Base-by-base conservation (phyloP, 768 basidiomycete species). In the Tylopilus vinaceipallidus region DNA sequence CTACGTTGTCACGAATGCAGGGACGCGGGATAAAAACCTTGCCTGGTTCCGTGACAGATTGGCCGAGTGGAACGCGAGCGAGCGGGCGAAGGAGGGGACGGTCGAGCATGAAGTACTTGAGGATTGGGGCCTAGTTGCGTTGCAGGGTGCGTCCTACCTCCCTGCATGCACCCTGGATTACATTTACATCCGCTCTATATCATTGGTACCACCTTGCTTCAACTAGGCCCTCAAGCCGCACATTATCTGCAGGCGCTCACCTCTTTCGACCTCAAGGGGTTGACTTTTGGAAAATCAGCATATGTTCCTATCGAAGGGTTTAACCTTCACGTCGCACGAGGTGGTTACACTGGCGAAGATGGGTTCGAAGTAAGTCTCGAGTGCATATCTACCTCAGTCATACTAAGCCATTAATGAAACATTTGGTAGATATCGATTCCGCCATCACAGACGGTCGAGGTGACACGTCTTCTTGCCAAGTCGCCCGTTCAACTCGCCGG, bases 301-400 rank as follows among this genome's bases (percentile, higher is more conserved):
- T 92, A 83, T 63, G 78, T 91, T 9, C 82, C 87, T 1, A 77
- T 97, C 35, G 85, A 86, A 50, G 66, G 68, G 17, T 62, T 71
- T 50, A 61, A 67, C 4, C 78, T 91, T 30, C 93, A 98, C 63
- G 82, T 98, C 26, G 89, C 93, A 8, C 83, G 97, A 14, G 91
- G 93, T 24, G 97, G 97, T 5, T 99, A 99, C 71, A 98, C 97
- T 0, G 97, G 97, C 11, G 97, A 99, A 71, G 97, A 99, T 68
- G 97, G 97, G 0, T 98, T 99, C 57, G 97, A 99, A 78, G 93
- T 84, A 22, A 27, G 39, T 5, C 9, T 19, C 10, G 23, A 34
- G 12, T 30, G n/a, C 16, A 27, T 14, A 26, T 29, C 17, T 9
- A 8, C 24, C 33, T 6, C 10, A 14, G 22, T 37, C 0, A n/a